phyloP scores from a whole-genome alignment of 2,329 filamentous ascomycete species.

The Apiospora koreana region DNA sequence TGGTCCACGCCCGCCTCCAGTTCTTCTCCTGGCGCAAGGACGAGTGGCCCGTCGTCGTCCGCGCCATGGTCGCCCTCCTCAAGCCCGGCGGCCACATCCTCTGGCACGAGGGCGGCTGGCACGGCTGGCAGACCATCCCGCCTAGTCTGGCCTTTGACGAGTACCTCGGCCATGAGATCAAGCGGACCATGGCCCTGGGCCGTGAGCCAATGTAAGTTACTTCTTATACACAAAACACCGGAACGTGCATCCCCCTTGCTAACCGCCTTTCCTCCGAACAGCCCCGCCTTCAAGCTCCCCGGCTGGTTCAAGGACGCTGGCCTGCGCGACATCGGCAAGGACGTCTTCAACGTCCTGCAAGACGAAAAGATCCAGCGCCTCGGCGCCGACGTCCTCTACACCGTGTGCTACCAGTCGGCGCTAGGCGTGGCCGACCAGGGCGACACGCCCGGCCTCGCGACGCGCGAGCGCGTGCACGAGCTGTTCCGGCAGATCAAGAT shows the following conservation, averaged over 20 bases:
- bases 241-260: neutral
- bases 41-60: conserved; percentile 17
- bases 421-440: conserved; percentile 1
- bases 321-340: neutral
- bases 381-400: neutral
- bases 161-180: conserved; percentile 5
- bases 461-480: conserved; percentile 3
- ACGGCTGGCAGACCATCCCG: conserved; percentile 9
- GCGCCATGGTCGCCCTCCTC: conserved; percentile 23
- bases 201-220: neutral
- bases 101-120: conserved; percentile 18
- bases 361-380: conserved; percentile 6
- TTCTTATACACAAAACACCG: neutral
- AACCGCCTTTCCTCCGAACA: neutral
- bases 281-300: conserved; percentile 1
- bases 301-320: conserved; percentile 5
- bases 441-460: neutral
- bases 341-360: neutral
- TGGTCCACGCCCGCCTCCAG: conserved; percentile 28
- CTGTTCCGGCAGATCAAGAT: neutral
- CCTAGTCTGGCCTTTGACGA: neutral
- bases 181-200: conserved; percentile 2
- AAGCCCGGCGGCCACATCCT: conserved; percentile 22
- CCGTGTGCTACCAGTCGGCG: conserved; percentile 1
- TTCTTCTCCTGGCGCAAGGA: conserved; percentile 22